Evolutionary conservation across 2,329 filamentous ascomycete genomes (phyloP), one percentile per base, ranked within the genome.

Genomic region (Scytalidium sp.): DNA sequence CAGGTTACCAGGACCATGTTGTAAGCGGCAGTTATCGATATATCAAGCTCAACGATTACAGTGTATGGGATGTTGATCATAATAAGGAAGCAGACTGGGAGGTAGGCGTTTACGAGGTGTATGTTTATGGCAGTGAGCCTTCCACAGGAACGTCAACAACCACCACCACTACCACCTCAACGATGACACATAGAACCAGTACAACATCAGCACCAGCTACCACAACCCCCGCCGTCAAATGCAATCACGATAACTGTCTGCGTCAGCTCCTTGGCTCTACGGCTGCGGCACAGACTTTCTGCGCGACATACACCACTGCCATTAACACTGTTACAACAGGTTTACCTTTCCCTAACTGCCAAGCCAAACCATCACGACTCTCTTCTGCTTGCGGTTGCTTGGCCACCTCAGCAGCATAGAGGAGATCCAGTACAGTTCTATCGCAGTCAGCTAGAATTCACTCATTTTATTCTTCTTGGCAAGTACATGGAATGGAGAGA

Each of bases 61-160:
- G 47, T 19, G 17, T 50, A 41, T 50, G 27, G 21, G 47, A 50
- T 46, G 47, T 50, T 17, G 47, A 39, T 21, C 47, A 50, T 19
- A 23, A 19, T 21, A 46, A 21, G 10, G 15, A 25, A n/a, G 47
- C 47, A 6, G 29, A 23, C 15, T 50, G 47, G 47, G 19, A 50
- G 19, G 47, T 41, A 25, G 47, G 42, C 5, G 19, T 50, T 13
- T 50, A 50, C 21, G 47, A 50, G 29, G 22, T 29, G 7, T 36
- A 19, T n/a, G 42, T 50, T 17, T 50, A 50, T 22, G 47, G 47
- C 45, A 29, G 25, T 13, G 25, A 29, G 13, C 13, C 25, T 8
- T 7, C 8, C 8, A 7, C 25, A 7, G 25, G 13, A 8, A 29
- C 25, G n/a, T n/a, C n/a, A n/a, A n/a, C n/a, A n/a, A n/a, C n/a